Evolutionary conservation across 2,329 filamentous ascomycete genomes (phyloP), one percentile per base, ranked within the genome.

Genomic region (Aureobasidium sp.): DNA sequence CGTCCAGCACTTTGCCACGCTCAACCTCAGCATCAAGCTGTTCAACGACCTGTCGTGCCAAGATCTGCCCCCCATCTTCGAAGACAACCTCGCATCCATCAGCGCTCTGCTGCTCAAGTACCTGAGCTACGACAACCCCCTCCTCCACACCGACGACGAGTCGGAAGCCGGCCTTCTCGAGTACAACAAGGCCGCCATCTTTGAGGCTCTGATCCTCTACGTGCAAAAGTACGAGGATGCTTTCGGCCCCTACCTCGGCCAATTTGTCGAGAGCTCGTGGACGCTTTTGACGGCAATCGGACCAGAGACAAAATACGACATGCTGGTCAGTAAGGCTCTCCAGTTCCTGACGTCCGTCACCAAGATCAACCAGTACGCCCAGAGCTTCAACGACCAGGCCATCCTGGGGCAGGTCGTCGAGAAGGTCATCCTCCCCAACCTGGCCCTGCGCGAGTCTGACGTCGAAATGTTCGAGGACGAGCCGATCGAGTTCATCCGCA

Each of bases 41-140:
- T 83, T 97, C 66, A 93, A 93, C 72, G 94, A 98, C 70, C 82
- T 98, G 49, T 96, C 90, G n/a, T 95, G 85, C 66, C 94, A 98
- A 68, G 93, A 98, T 68, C 79, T 98, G 62, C 90, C 93, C 14
- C 90, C 91, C 2, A 84, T 93, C 61, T 95, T 98, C 68, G 93
- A 98, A 74, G 86, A 94, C 59, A 87, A 95, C 65, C 78, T 98
- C 17, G 71, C 76, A 42, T 80, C 81, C 58, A 86, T 98, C 59
- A 86, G 88, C 16, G 75, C 78, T 19, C 77, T 97, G 12, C 77
- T 97, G 14, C 86, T 95, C 72, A 97, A 95, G 70, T 98, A 98
- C 69, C 79, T 98, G 52, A 84, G 81, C 17, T 98, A 95, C 70
- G 80, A 89, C 61, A 96, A 94, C 68, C 77, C 84, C n/a, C 69